Evolutionary conservation across 805 yeast species (phyloP).

Genomic region (Metschnikowia rubicola): DNA sequence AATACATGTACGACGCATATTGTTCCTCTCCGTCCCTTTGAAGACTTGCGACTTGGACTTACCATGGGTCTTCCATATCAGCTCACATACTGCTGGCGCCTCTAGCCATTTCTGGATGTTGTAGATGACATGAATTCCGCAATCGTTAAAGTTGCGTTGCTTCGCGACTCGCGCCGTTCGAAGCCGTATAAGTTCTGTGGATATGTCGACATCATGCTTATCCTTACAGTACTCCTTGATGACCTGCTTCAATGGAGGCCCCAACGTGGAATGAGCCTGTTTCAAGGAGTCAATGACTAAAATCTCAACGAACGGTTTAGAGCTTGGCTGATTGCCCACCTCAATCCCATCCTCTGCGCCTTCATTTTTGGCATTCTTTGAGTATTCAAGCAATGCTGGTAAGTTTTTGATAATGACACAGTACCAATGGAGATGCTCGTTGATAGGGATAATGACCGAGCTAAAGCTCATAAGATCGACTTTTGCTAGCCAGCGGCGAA

Average conservation of each 20-base stretch:
- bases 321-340: conserved; percentile 1
- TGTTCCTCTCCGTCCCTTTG: conserved; percentile 12
- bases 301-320: conserved; percentile 32
- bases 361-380: not conserved
- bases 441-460: conserved; percentile 74
- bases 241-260: conserved; percentile 53
- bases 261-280: conserved; percentile 51
- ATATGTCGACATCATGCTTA: conserved; percentile 47
- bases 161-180: conserved; percentile 62
- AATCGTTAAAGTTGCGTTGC: conserved; percentile 87
- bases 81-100: conserved; percentile 45
- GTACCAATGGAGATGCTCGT: conserved; percentile 84
- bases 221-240: conserved; percentile 69
- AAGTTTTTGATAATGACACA: conserved; percentile 66
- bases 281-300: conserved; percentile 75
- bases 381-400: conserved; percentile 25
- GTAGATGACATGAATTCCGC: conserved; percentile 88
- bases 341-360: not conserved
- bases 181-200: conserved; percentile 45
- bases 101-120: conserved; percentile 59
- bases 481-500: conserved; percentile 75
- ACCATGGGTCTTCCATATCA: conserved; percentile 41
- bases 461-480: conserved; percentile 55
- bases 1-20: conserved; percentile 13
- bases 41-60: conserved; percentile 8